Percentiles rank a stretch among this genome's conserved stretches.
These are phyloP conservation scores for Microbotryomycetes sp. DNA, from an alignment of 1,284 basidiomycete genomes.

Conservation along the genomic window DNA sequence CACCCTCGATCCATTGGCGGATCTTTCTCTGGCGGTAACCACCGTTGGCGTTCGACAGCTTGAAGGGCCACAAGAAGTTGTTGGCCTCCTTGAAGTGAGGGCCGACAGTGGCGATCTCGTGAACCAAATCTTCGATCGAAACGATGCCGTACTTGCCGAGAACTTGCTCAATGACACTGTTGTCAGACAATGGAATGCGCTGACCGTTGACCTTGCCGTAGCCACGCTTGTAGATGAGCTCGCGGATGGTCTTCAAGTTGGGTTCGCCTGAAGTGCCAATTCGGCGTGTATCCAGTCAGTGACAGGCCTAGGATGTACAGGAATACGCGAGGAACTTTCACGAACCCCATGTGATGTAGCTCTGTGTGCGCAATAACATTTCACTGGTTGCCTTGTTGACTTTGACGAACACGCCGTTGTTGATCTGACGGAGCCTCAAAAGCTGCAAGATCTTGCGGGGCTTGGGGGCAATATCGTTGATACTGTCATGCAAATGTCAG, in stretches of 20 bases:
- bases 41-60: slow-evolving; percentile 97
- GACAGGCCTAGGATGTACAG: not conserved
- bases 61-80: slow-evolving; percentile 85
- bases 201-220: slow-evolving; percentile 99
- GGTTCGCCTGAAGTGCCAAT: slow-evolving; percentile 56
- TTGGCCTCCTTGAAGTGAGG: slow-evolving; percentile 96
- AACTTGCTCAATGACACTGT: slow-evolving; percentile 82
- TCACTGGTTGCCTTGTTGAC: slow-evolving; percentile 94
- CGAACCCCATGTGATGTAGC: slow-evolving; percentile 92
- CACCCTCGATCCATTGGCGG: slow-evolving; percentile 52
- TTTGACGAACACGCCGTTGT: slow-evolving; percentile 98
- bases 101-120: slow-evolving; percentile 91
- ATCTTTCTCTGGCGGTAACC: slow-evolving; percentile 97
- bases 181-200: slow-evolving; percentile 91
- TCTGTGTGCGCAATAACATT: slow-evolving; percentile 96
- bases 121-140: slow-evolving; percentile 94
- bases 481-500: slow-evolving; percentile 54
- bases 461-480: slow-evolving; percentile 99
- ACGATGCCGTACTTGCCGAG: slow-evolving; percentile 96
- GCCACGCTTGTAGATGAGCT: slow-evolving; percentile 97
- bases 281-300: slow-evolving; percentile 1
- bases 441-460: slow-evolving; percentile 98
- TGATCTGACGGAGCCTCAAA: slow-evolving; percentile 97
- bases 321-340: slow-evolving; percentile 26
- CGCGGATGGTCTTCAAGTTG: slow-evolving; percentile 93